Base-by-base conservation (phyloP, 2,329 filamentous ascomycete genomes). In the Phyllosticta citrichinensis region DNA sequence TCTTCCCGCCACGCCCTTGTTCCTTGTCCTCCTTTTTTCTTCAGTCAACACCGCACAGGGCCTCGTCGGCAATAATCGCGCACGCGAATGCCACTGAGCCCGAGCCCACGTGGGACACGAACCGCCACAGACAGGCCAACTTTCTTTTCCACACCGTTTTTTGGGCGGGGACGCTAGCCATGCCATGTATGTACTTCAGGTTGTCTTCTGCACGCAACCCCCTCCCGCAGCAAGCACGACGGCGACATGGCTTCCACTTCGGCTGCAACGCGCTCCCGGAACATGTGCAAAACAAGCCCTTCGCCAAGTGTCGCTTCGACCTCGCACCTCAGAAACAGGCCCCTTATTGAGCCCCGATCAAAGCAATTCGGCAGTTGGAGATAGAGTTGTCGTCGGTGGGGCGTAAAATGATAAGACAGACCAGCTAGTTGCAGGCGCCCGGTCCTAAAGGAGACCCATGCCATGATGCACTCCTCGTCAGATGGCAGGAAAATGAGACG, bases 261-360 rank as follows among this genome's bases (percentile, higher is more conserved):
- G 56, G 65, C 55, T 66, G 66, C 61, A 64, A 63, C 52, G 62
- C 63, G 17, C 52, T 67, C 24, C 63, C 63, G n/a, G 66, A 67
- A 47, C 40, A 47, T 47, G 40, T 47, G 40, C 14, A n/a, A 47
- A 47, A 19, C 40, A 47, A 47, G 17, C 11, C 35, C 35, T 2
- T 40, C 35, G 35, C 35, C 40, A 47, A 47, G 40, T 14, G 17
- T n/a, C 40, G 17, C 17, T 47, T n/a, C 33, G 33, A 1, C 40
- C 40, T 47, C 14, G 40, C n/a, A 47, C n/a, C 40, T 47, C 40
- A 47, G 40, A 47, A 47, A 47, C 40, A 47, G 40, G 17, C 40
- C 40, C 14, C 40, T 47, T n/a, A n/a, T 47, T 47, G 40, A 47
- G 40, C 40, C 40, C 40, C 40, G 40, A n/a, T 47, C 14, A 47